Base-by-base conservation (phyloP, 2,329 filamentous ascomycete genomes). In the Teratosphaeria destructans region DNA sequence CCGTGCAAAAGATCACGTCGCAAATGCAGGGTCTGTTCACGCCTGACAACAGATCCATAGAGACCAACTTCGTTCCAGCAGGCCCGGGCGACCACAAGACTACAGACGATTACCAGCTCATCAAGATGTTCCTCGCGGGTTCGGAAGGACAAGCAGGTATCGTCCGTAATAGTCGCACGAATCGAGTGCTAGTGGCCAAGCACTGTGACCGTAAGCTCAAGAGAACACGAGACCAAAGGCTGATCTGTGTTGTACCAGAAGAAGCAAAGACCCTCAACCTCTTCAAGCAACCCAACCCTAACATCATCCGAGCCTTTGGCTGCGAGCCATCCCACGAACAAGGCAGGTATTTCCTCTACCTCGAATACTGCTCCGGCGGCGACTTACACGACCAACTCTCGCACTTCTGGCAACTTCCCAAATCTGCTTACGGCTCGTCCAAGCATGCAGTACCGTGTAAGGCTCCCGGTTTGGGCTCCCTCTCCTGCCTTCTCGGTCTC, bases 351-450 rank as follows among this genome's bases (percentile, higher is more conserved):
- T 37, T 35, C 19, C 39, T 59, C 3, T 35, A 23, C 10, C 39
- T 59, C 12, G 39, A 56, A 19, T 54, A 52, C 58, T 56, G 58
- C 43, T 39, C 32, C 19, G 58, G 58, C 37, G 58, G 54, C 7
- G 54, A 52, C 27, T 29, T 59, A 7, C 16, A 19, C 37, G 39
- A 23, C 26, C 34, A 49, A 23, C 43, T 49, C 16, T 5, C n/a
- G 16, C 43, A 49, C 43, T 49, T 49, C 43, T 49, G 43, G 43
- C n/a, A 49, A n/a, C 43, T 23, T 5, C 10, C 43, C 16, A n/a
- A n/a, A n/a, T 23, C 43, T 10, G 43, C 43, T 10, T 49, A 19
- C 19, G 16, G n/a, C n/a, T 49, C 16, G 8, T 49, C 43, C n/a
- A n/a, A 19, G 16, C 19, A 49, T n/a, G 43, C 43, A 10, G 8